Conservation (phyloP, 2,329 filamentous ascomycete genomes). For the Diplodia intermedia region DNA sequence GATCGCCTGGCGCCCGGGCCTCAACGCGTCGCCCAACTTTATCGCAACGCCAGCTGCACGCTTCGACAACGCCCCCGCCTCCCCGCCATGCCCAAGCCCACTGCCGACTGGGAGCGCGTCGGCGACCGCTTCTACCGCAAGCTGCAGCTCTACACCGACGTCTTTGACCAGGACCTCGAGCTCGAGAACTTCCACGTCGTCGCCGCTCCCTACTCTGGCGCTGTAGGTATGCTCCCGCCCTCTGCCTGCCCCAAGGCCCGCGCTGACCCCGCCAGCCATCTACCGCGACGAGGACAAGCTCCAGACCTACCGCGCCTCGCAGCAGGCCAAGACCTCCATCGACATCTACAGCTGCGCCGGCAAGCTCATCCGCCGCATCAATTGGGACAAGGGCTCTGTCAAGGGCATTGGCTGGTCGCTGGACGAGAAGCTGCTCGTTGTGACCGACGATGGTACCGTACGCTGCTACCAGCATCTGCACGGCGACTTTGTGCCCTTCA, state of each 20-base stretch:
- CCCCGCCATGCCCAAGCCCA: conserved; percentile 60
- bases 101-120: conserved; percentile 92
- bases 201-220: conserved; percentile 91
- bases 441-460: conserved; percentile 88
- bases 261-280: conserved; percentile 60
- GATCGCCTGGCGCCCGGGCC: conserved; percentile 2
- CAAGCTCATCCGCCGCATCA: conserved; percentile 82
- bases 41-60: conserved; percentile 17
- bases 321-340: conserved; percentile 79
- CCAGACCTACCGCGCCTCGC: conserved; percentile 75
- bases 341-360: conserved; percentile 94
- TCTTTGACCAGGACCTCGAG: conserved; percentile 93
- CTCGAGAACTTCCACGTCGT: conserved; percentile 92
- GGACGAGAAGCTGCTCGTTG: conserved; percentile 87
- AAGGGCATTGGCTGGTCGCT: conserved; percentile 95
- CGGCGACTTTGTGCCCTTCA: conserved; percentile 93
- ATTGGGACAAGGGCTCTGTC: conserved; percentile 89
- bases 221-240: conserved; percentile 70
- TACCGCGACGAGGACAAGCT: conserved; percentile 89
- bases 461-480: conserved; percentile 91
- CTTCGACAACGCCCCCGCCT: conserved; percentile 4
- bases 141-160: conserved; percentile 86
- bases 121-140: conserved; percentile 96
- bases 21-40: conserved; percentile 25
- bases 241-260: conserved; percentile 32